Conservation (phyloP, 768 basidiomycete species). For the Mycena leptocephala region DNA sequence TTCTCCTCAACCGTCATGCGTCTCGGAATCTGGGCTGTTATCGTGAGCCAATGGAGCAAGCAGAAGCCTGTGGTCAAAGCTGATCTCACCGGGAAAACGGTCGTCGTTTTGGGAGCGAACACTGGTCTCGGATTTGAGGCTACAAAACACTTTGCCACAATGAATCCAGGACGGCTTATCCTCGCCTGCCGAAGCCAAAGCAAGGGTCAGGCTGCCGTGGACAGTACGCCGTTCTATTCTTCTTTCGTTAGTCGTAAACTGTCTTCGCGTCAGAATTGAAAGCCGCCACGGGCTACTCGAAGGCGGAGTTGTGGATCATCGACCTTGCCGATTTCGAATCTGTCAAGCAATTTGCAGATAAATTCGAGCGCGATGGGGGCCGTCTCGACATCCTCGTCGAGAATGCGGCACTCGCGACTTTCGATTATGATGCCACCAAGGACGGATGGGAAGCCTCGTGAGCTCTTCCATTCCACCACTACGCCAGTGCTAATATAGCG, state of each 20-base stretch:
- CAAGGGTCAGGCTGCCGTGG: background rate
- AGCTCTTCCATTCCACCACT: constrained; percentile 21
- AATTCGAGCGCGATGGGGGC: constrained; percentile 32
- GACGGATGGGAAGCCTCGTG: background rate
- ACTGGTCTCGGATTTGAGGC: constrained; percentile 66
- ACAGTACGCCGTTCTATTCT: background rate
- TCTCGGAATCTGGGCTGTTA: background rate
- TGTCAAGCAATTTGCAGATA: constrained; percentile 45
- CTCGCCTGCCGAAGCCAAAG: constrained; percentile 6
- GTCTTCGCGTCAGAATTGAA: constrained; percentile 38
- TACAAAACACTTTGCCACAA: constrained; percentile 37
- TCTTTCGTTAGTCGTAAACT: background rate
- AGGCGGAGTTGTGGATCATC: constrained; percentile 48
- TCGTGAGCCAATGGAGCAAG: background rate
- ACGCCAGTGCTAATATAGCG: background rate
- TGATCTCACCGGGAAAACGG: background rate
- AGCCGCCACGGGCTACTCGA: constrained; percentile 38
- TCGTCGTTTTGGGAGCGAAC: constrained; percentile 58
- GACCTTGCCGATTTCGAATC: constrained; percentile 47
- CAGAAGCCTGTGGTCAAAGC: background rate
- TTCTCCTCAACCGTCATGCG: background rate
- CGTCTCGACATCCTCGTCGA: constrained; percentile 21
- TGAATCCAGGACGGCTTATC: constrained; percentile 2
- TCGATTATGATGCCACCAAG: background rate
- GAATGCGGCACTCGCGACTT: background rate